Evolutionary conservation across 1,139 yeast species (phyloP), one percentile per base, ranked within the genome.

Genomic region (Saccharomyces hybrid): DNA sequence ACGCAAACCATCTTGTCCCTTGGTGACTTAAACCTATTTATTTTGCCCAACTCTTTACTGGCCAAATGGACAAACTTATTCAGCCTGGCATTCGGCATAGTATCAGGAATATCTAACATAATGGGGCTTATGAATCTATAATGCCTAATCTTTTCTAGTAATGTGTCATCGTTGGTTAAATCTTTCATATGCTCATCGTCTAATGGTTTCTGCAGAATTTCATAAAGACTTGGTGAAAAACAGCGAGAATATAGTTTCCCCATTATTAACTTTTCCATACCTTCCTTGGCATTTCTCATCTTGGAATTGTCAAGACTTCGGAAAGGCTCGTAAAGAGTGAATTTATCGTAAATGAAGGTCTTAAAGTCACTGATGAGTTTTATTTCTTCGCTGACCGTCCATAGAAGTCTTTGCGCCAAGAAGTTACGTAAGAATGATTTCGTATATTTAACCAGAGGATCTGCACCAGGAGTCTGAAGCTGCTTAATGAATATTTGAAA

Each of bases 1-100:
- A 93, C 77, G 68, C 99, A 93, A 50, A 93, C 89, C 59, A 90
- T 84, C 67, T 95, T 95, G 66, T 95, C 99, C 54, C 99, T 77
- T 9, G 99, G 99, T 0, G 98, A 95, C 63, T 95, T 80, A 69
- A 86, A 95, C 54, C 81, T 78, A 68, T 88, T 87, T 64, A 93
- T 83, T 64, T 89, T 90, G 59, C 78, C 75, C 51, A 95, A 75
- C 69, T 95, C 91, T 5, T 70, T 77, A 1, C 84, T 79, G 0
- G 98, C 95, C 56, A 86, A 77, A 41, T 80, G 79, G 51, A 88
- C 76, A 66, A 90, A 89, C 50, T 82, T 78, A 34, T 78, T 79
- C 13, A 84, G 78, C 52, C 75, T 73, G 30, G 75, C 63, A 47
- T 80, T 71, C 32, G 69, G 64, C 49, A 79, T 74, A 48, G 85